phyloP scores from a whole-genome alignment of 495 filamentous ascomycete species.

The Penicillium egyptiacum region DNA sequence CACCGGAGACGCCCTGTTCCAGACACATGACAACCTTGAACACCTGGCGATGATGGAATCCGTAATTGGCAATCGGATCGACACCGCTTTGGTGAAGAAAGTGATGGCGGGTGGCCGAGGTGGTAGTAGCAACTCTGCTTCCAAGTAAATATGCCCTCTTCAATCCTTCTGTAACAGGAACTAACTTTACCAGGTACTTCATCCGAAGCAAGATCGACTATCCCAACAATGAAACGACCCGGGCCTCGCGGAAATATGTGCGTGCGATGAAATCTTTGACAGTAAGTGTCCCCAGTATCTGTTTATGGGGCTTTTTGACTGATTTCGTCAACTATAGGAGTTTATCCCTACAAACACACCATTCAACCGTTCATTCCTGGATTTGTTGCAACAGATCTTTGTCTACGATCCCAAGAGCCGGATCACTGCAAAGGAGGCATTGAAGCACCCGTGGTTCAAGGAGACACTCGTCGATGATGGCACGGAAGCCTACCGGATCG shows the following conservation, averaged over 20 bases:
- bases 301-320: neutral
- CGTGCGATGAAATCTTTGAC: conserved; percentile 87
- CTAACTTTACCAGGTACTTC: conserved; percentile 67
- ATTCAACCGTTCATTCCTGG: conserved; percentile 84
- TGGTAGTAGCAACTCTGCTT: conserved; percentile 69
- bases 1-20: conserved; percentile 95
- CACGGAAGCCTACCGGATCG: conserved; percentile 83
- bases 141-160: conserved; percentile 62
- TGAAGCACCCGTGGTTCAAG: conserved; percentile 93
- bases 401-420: conserved; percentile 89
- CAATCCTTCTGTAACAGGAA: neutral
- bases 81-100: conserved; percentile 69
- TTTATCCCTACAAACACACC: conserved; percentile 77
- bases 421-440: conserved; percentile 87
- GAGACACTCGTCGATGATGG: conserved; percentile 86
- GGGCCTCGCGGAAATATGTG: conserved; percentile 88
- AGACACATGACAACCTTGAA: conserved; percentile 97
- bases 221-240: conserved; percentile 80
- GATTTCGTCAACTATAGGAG: conserved; percentile 54
- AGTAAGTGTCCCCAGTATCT: conserved; percentile 56
- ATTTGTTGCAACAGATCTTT: conserved; percentile 86
- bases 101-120: conserved; percentile 67
- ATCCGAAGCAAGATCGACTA: conserved; percentile 82
- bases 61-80: conserved; percentile 74
- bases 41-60: conserved; percentile 99